These are phyloP conservation scores for Coemansia sp. DNA, from an alignment of 192 early-diverging fungal species.

Conservation along the genomic window DNA sequence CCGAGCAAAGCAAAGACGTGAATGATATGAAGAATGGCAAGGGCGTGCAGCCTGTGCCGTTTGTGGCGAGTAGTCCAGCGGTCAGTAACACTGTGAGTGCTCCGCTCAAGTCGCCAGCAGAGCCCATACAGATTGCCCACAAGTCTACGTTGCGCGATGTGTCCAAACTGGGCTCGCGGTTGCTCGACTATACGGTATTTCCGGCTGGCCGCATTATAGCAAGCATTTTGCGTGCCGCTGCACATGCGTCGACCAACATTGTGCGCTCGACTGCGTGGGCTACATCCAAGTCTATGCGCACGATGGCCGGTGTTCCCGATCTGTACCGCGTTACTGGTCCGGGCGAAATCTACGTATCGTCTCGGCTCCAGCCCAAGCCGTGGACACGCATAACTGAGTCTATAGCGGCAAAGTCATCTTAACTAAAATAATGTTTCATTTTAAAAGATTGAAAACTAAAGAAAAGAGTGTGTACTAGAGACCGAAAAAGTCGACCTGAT, in stretches of 20 bases:
- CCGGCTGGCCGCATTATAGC: slow-evolving; percentile 18
- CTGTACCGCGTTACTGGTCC: slow-evolving; percentile 47
- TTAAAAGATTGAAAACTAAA: neutral
- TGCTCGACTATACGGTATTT: slow-evolving; percentile 2
- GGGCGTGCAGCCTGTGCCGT: slow-evolving; percentile 5
- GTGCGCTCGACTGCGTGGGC: slow-evolving; percentile 29
- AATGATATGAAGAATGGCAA: neutral
- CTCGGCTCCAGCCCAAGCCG: slow-evolving; percentile 39
- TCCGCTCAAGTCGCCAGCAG: slow-evolving; percentile 30
- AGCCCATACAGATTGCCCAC: slow-evolving; percentile 22
- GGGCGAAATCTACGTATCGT: slow-evolving; percentile 46
- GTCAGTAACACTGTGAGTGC: slow-evolving; percentile 26
- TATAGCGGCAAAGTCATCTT: slow-evolving; percentile 36
- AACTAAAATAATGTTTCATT: neutral
- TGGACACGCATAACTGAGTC: slow-evolving; percentile 35
- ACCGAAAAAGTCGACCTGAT: slow-evolving; percentile 43
- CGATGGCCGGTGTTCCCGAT: slow-evolving; percentile 47
- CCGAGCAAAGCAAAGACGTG: no score
- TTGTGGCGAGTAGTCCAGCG: slow-evolving; percentile 24
- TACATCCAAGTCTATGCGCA: slow-evolving; percentile 24
- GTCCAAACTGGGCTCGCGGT: neutral
- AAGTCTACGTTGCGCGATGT: slow-evolving; percentile 3
- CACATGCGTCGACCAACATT: slow-evolving; percentile 22
- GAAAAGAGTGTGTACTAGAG: slow-evolving; percentile 13
- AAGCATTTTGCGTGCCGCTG: neutral